Evolutionary conservation across 1,284 basidiomycete genomes (phyloP), one percentile per base, ranked within the genome.

Genomic region (Ceraceosorus guamensis): DNA sequence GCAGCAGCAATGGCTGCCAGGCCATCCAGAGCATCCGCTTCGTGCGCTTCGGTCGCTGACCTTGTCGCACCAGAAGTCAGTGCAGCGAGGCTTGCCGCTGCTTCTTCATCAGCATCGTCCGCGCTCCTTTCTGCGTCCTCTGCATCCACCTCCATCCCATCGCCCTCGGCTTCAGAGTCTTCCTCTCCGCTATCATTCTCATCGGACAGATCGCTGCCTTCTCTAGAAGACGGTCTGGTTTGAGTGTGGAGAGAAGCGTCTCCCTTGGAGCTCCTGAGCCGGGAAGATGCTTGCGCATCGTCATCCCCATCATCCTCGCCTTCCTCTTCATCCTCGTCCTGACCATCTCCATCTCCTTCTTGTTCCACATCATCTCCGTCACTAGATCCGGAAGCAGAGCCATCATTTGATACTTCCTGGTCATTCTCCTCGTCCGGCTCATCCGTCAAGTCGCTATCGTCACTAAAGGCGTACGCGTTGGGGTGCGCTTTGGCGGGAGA

Each of bases 391-490:
- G 7, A 7, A 13, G 31, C 47, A 24, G 11, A 24, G 2, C 24
- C 18, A n/a, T 7, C 7, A 7, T 31, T 24, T 2, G 11, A 8
- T 13, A n/a, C 54, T 24, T 46, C 50, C 13, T 5, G 47, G 8
- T 56, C 32, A 14, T 45, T 51, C 8, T 52, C 55, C 5, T 53
- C 53, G 34, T 57, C 56, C 4, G 56, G 50, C 24, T 46, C 56
- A 31, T 57, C 56, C 13, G 56, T 46, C 33, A 57, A 62, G 39
- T 70, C 68, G 58, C 68, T 70, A 46, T 68, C 68, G 51, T 61
- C 65, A 52, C 67, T 68, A 53, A 70, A 60, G 47, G 63, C 66
- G 55, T 68, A 63, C 62, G 63, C 6, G 44, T 49, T 24, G 24
- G 24, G 24, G 24, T 24, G 24, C 24, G 24, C 24, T 3, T 24